Conservation (phyloP, 192 early-diverging fungal genomes). For the Gamsiella multidivaricata region DNA sequence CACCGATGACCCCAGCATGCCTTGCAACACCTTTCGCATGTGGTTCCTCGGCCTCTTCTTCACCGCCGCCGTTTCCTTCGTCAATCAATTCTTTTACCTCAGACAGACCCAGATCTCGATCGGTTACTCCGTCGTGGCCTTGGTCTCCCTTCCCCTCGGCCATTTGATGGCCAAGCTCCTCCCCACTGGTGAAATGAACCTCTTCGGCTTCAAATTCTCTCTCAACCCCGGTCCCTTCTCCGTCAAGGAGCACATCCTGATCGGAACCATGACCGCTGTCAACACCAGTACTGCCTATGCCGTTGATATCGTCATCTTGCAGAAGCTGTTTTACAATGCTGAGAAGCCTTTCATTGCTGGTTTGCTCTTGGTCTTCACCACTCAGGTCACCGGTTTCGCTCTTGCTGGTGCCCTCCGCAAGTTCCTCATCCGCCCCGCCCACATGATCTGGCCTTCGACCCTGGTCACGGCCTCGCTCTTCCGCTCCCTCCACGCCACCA, state of each 20-base stretch:
- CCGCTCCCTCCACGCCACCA: constrained; percentile 44
- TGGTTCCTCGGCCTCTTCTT: constrained; percentile 61
- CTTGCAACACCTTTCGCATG: constrained; percentile 66
- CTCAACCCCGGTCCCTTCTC: constrained; percentile 76
- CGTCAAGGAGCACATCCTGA: constrained; percentile 72
- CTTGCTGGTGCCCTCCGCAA: constrained; percentile 62
- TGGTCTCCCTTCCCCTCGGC: constrained; percentile 62
- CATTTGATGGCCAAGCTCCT: constrained; percentile 56
- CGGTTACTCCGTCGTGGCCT: constrained; percentile 58
- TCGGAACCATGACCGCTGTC: constrained; percentile 65
- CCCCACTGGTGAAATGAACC: constrained; percentile 26
- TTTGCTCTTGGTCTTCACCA: constrained; percentile 63
- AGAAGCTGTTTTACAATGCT: constrained; percentile 63
- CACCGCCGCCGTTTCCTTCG: constrained; percentile 50
- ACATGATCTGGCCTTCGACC: constrained; percentile 66
- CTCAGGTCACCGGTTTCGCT: constrained; percentile 66
- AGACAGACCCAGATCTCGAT: constrained; percentile 58
- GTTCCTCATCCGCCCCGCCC: constrained; percentile 63
- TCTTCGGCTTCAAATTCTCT: constrained; percentile 38
- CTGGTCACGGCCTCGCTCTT: constrained; percentile 60
- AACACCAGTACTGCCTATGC: constrained; percentile 63
- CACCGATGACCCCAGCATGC: constrained; percentile 60
- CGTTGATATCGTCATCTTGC: constrained; percentile 64
- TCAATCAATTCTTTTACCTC: constrained; percentile 67
- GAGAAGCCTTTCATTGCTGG: constrained; percentile 66